Conservation (phyloP, 805 yeast species). For the Vanderwaltozyma polyspora region DNA sequence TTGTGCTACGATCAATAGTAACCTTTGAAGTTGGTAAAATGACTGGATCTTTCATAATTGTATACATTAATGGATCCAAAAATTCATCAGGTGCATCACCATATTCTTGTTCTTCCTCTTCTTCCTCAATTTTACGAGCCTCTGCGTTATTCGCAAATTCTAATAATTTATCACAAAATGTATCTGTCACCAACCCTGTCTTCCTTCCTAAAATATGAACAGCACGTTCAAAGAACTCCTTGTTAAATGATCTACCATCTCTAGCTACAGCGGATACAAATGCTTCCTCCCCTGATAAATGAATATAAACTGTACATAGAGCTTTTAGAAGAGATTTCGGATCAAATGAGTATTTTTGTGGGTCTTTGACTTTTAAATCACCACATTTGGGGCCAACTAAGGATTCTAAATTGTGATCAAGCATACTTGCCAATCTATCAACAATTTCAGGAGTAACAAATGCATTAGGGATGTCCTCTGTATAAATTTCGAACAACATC, state of each 20-base stretch:
- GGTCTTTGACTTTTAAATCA: conserved; percentile 73
- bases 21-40: conserved; percentile 80
- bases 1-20: conserved; percentile 79
- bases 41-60: conserved; percentile 93
- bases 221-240: conserved; percentile 59
- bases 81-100: conserved; percentile 96
- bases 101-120: conserved; percentile 73
- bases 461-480: conserved; percentile 76
- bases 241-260: conserved; percentile 82
- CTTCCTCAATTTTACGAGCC: conserved; percentile 46
- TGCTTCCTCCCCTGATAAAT: conserved; percentile 50
- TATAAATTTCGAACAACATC: conserved; percentile 65
- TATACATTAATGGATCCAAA: conserved; percentile 92
- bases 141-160: conserved; percentile 61
- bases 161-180: conserved; percentile 39
- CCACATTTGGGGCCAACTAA: conserved; percentile 92
- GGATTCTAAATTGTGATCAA: conserved; percentile 83
- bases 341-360: conserved; percentile 71
- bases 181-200: conserved; percentile 43
- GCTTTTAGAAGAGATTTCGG: conserved; percentile 63
- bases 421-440: conserved; percentile 90
- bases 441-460: conserved; percentile 84
- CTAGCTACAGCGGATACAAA: conserved; percentile 75
- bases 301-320: conserved; percentile 64
- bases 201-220: conserved; percentile 46